Conservation (phyloP, 2,329 filamentous ascomycete genomes). For the Penicillium hesseltinei region DNA sequence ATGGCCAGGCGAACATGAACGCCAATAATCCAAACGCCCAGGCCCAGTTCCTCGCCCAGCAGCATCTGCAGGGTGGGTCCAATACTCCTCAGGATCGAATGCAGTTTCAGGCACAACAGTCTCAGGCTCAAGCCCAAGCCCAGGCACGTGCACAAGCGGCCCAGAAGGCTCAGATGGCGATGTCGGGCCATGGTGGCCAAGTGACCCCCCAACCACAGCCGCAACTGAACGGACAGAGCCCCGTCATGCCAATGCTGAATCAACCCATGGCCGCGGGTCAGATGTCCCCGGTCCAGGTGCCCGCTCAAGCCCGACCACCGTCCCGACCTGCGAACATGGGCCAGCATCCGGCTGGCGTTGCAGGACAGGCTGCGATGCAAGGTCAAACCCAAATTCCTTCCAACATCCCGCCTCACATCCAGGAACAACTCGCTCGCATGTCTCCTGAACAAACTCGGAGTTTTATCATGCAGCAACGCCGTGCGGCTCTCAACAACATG, state of each 20-base stretch:
- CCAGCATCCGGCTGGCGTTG: slow-evolving; percentile 30
- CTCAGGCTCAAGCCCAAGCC: slow-evolving; percentile 37
- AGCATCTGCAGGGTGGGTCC: slow-evolving; percentile 43
- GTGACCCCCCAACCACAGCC: slow-evolving; percentile 40
- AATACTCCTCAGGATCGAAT: slow-evolving; percentile 44
- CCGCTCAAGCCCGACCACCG: slow-evolving; percentile 35
- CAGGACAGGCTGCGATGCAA: slow-evolving; percentile 33
- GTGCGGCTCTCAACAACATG: slow-evolving; percentile 33
- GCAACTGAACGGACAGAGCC: slow-evolving; percentile 41
- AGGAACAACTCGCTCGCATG: slow-evolving; percentile 38
- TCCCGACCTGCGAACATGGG: slow-evolving; percentile 36
- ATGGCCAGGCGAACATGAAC: slow-evolving; percentile 37
- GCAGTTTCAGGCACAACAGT: slow-evolving; percentile 36
- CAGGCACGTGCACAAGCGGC: slow-evolving; percentile 45
- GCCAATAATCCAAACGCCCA: slow-evolving; percentile 41
- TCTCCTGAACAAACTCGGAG: slow-evolving; percentile 35
- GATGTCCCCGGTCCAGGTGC: slow-evolving; percentile 38
- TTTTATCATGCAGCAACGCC: slow-evolving; percentile 37
- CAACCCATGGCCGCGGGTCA: slow-evolving; percentile 41
- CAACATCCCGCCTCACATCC: slow-evolving; percentile 35
- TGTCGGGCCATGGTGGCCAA: slow-evolving; percentile 48
- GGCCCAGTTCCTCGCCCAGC: slow-evolving; percentile 32
- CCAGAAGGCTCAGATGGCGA: slow-evolving; percentile 47
- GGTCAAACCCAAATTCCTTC: slow-evolving; percentile 35
- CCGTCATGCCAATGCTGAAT: slow-evolving; percentile 45